Base-by-base conservation (phyloP, 805 yeast genomes). In the Candida montana region DNA sequence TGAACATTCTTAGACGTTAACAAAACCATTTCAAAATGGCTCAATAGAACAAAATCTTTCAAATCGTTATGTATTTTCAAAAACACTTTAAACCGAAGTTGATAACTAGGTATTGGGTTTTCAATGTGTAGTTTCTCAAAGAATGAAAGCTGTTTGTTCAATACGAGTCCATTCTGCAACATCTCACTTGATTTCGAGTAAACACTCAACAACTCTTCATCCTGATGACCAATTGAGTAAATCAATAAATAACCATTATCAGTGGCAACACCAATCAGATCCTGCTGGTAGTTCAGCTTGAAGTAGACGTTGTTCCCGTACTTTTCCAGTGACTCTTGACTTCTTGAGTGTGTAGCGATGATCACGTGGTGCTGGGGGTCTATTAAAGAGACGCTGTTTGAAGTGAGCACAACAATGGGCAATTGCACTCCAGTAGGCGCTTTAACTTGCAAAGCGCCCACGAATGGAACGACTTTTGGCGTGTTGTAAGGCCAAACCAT, bases 291-390 rank as follows among this genome's bases (percentile, higher is more conserved):
- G 13, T 58, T 58, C 19, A 46, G 45, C 41, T 61, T 61, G 1
- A 63, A 44, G 2, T 47, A 39, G 6, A 46, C 33, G 42, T 71
- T 72, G 2, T 32, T 3, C 1, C 77, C 77, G 50, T 69, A 67
- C 31, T 57, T 58, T 20, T 59, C 54, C 1, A 71, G 35, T 2
- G 71, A 64, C 19, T 62, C 61, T 5, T 26, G 32, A 1, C 62
- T 48, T 45, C 77, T 49, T 10, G 48, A 43, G 42, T 71, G 71
- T 2, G 52, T 41, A 1, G 67, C 54, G 9, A 69, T 38, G 2
- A 65, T 63, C 7, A 67, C 45, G 10, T 63, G 48, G 9, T 68
- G 63, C 27, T 35, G 36, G 35, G 59, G 60, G 46, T 69, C 60
- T 33, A 62, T 50, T 1, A 70, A 41, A 16, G 50, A 52, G 3